Percentiles rank a stretch among this genome's conserved stretches.
phyloP scores from a whole-genome alignment of 805 yeast species.

The Ogataea corticis region DNA sequence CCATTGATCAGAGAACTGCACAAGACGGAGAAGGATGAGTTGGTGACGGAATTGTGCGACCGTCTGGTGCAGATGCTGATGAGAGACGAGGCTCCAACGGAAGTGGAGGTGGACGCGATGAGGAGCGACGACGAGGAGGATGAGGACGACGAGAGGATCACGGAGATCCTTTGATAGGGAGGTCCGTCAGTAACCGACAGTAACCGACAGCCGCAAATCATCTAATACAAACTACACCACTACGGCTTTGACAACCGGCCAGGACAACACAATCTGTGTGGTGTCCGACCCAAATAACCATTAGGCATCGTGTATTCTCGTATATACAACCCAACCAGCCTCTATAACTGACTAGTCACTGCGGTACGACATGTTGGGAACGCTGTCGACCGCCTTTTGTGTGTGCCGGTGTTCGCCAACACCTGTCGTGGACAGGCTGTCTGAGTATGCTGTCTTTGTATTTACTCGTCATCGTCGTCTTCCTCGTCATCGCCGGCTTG shows the following conservation, averaged over 20 bases:
- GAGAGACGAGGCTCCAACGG: constrained; percentile 77
- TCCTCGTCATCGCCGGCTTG: constrained; percentile 58
- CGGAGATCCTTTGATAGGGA: constrained; percentile 45
- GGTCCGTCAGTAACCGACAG: background rate
- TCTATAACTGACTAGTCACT: too few relatives aligned
- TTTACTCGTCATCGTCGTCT: constrained; percentile 57
- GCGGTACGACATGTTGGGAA: too few relatives aligned
- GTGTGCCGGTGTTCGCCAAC: background rate
- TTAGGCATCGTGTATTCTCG: background rate
- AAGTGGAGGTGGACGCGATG: constrained; percentile 47
- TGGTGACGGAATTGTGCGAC: constrained; percentile 70
- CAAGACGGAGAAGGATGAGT: constrained; percentile 45
- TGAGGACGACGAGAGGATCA: constrained; percentile 52
- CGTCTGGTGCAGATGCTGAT: constrained; percentile 84
- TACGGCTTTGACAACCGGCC: too few relatives aligned
- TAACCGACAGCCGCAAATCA: too few relatives aligned
- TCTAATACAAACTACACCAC: too few relatives aligned
- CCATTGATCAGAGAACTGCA: constrained; percentile 86
- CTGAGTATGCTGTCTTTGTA: background rate
- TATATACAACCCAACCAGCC: background rate
- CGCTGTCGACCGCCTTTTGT: too few relatives aligned
- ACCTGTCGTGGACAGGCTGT: constrained; percentile 8
- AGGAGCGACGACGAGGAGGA: constrained; percentile 45
- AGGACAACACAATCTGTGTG: too few relatives aligned
- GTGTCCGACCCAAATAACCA: background rate